A percentile compares a stretch with the other conserved stretches of the same genome.
phyloP scores from a whole-genome alignment of 306 rosid genomes.

The Senna tora region DNA sequence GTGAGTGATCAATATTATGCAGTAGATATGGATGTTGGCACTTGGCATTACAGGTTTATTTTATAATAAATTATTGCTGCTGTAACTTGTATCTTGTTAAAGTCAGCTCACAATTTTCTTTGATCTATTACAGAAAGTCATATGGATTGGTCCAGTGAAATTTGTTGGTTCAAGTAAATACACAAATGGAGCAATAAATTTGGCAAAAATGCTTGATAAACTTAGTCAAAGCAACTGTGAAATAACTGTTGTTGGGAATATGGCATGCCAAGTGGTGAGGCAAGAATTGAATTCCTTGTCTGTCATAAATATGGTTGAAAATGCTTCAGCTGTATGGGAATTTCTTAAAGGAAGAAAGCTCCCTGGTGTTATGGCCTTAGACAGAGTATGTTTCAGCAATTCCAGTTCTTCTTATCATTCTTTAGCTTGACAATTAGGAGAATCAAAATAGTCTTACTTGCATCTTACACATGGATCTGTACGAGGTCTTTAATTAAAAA shows the following conservation, averaged over 20 bases:
- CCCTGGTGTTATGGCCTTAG: conserved; percentile 80
- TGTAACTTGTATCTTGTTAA: not conserved
- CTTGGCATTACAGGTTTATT: conserved; percentile 14
- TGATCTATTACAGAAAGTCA: conserved; percentile 58
- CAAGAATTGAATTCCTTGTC: conserved; percentile 54
- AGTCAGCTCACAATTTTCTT: conserved; percentile 30
- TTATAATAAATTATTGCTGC: conserved; percentile 11
- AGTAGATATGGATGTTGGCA: not conserved
- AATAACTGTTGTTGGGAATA: conserved; percentile 69
- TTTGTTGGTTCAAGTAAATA: conserved; percentile 47
- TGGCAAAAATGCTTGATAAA: conserved; percentile 66
- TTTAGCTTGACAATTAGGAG: conserved; percentile 21
- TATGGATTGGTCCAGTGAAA: conserved; percentile 88
- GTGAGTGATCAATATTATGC: not conserved
- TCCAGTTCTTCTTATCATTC: conserved; percentile 31
- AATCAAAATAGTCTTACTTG: conserved; percentile 3
- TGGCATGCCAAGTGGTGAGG: conserved; percentile 58
- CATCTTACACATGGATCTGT: conserved; percentile 21
- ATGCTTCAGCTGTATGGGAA: conserved; percentile 90
- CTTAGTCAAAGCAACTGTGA: conserved; percentile 57
- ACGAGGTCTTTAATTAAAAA: conserved; percentile 1
- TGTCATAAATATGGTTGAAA: conserved; percentile 52
- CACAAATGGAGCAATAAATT: conserved; percentile 57
- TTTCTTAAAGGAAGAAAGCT: conserved; percentile 90
- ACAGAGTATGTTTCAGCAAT: conserved; percentile 55